phyloP scores from a whole-genome alignment of 2,329 filamentous ascomycete genomes.

The Lachnellula subtilissima region DNA sequence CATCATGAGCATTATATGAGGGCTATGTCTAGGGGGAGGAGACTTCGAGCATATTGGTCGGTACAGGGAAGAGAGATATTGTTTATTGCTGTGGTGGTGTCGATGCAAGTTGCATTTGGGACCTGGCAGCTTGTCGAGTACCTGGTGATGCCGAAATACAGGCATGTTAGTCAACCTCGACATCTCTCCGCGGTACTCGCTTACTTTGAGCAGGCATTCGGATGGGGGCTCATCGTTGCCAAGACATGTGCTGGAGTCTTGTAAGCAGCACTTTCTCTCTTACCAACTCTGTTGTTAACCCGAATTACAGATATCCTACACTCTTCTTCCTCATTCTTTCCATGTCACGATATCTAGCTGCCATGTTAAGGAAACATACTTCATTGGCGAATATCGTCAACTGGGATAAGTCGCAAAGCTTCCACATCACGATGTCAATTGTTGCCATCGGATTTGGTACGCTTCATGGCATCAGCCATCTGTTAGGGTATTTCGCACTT shows the following conservation, averaged over 20 bases:
- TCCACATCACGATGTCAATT: slow-evolving; percentile 52
- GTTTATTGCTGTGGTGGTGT: slow-evolving; percentile 45
- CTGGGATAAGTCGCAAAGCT: slow-evolving; percentile 50
- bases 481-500: slow-evolving; percentile 36
- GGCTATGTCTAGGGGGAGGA: slow-evolving; percentile 41
- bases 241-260: slow-evolving; percentile 51
- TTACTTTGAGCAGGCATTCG: slow-evolving; percentile 34
- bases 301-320: slow-evolving; percentile 36
- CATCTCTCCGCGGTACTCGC: not conserved
- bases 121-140: slow-evolving; percentile 54
- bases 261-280: slow-evolving; percentile 30
- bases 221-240: slow-evolving; percentile 52
- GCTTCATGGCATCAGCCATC: slow-evolving; percentile 49
- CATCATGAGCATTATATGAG: slow-evolving; percentile 42
- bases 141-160: slow-evolving; percentile 39
- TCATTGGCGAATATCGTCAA: slow-evolving; percentile 50
- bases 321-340: slow-evolving; percentile 55
- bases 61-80: slow-evolving; percentile 48
- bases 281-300: not conserved
- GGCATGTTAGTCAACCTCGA: slow-evolving; percentile 31
- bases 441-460: slow-evolving; percentile 46
- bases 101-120: slow-evolving; percentile 46
- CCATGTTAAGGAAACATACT: slow-evolving; percentile 45
- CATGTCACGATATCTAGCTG: slow-evolving; percentile 54
- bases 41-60: slow-evolving; percentile 49